Evolutionary conservation across 2,329 filamentous ascomycete species (phyloP), one percentile per base, ranked within the genome.

Genomic region (Arthrobotrys musiformis): DNA sequence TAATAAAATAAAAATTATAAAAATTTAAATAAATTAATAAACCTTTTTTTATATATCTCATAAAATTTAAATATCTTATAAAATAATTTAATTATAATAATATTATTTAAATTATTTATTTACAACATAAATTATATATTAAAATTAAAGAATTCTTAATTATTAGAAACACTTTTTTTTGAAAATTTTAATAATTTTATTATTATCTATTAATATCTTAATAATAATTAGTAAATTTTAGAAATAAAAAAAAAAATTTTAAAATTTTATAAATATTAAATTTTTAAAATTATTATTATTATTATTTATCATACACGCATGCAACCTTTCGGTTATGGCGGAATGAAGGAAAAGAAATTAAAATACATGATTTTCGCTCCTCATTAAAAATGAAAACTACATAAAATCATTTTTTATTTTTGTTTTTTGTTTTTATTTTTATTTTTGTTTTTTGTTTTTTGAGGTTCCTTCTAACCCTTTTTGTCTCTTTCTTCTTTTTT

Each of bases 271-370:
- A n/a, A n/a, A n/a, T n/a, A n/a, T n/a, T n/a, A n/a, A n/a, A n/a
- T n/a, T n/a, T n/a, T n/a, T n/a, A n/a, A n/a, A n/a, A 35, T 24
- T 37, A 37, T 61, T 35, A 37, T 61, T 30, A 44, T 24, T 61
- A 37, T 28, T 46, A 46, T 46, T 19, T 46, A 46, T 46, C 42
- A 46, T 46, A 46, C 42, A 46, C n/a, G 17, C 42, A 4, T 46
- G 42, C 42, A 46, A 46, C 19, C 56, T 37, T 37, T 33, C n/a
- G 30, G 30, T 61, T 37, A 44, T 46, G 42, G 42, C 42, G 8
- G 42, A 2, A 7, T 44, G 17, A 44, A 44, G 17, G 6, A 35
- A 5, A 44, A 44, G 19, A 13, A 17, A 19, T 3, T 44, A 6
- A 3, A n/a, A 44, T 44, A 17, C 40, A 44, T 44, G n/a, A 58